Conservation (phyloP, 768 basidiomycete species). For the Hygrocybe punicea region DNA sequence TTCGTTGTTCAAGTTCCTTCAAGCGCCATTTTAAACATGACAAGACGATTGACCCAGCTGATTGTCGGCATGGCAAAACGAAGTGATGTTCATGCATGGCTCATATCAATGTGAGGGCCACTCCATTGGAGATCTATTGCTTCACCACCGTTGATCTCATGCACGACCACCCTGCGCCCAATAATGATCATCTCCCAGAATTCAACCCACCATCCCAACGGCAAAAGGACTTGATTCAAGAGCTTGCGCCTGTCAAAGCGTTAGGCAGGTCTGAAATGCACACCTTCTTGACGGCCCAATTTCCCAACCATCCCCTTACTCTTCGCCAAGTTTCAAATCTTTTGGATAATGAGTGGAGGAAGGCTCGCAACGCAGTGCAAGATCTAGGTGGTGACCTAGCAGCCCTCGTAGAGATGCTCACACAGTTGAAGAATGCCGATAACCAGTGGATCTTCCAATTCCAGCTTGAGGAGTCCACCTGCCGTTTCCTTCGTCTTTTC, state of each 20-base stretch:
- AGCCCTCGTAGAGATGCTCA: conserved; percentile 23
- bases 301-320: conserved; percentile 14
- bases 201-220: conserved; percentile 18
- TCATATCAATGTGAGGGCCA: conserved; percentile 19
- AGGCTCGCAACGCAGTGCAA: conserved; percentile 17
- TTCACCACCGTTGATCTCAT: conserved; percentile 12
- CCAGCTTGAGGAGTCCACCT: conserved; percentile 14
- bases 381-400: conserved; percentile 28
- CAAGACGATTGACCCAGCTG: conserved; percentile 18
- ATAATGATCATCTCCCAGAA: conserved; percentile 17
- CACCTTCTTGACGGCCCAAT: conserved; percentile 9
- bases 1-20: conserved; percentile 20
- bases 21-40: conserved; percentile 1
- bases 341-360: conserved; percentile 16
- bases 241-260: conserved; percentile 3
- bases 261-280: conserved; percentile 9
- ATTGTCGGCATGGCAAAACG: conserved; percentile 14
- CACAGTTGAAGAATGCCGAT: conserved; percentile 9
- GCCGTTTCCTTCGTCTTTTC: conserved; percentile 21
- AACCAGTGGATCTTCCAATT: conserved; percentile 25
- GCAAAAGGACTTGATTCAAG: conserved; percentile 12
- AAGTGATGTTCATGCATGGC: conserved; percentile 19
- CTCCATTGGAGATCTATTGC: conserved; percentile 6
- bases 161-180: conserved; percentile 27
- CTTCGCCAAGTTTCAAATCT: conserved; percentile 31